phyloP scores from a whole-genome alignment of 225 moss, liverwort and hornwort genomes.

The Physcomitrium patens region DNA sequence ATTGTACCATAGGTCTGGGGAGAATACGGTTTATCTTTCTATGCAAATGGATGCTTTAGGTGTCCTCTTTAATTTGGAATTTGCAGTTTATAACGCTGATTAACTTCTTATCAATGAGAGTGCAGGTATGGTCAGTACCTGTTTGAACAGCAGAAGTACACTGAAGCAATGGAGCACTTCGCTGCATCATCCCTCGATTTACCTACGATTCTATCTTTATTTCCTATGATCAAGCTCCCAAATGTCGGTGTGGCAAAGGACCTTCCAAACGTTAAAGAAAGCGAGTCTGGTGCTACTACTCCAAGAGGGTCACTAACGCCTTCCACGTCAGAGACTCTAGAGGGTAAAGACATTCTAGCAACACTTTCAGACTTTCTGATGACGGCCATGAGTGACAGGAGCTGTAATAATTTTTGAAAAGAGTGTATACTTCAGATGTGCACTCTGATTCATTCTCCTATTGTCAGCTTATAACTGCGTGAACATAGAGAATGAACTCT shows the following conservation, averaged over 20 bases:
- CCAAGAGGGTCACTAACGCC: conserved; percentile 39
- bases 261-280: conserved; percentile 50
- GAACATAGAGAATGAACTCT: neutral
- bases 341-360: conserved; percentile 37
- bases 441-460: conserved; percentile 1
- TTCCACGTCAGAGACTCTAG: conserved; percentile 55
- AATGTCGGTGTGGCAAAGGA: conserved; percentile 35
- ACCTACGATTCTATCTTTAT: conserved; percentile 75
- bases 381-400: conserved; percentile 24
- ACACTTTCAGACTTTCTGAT: neutral
- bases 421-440: neutral
- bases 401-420: conserved; percentile 11
- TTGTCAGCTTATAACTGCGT: conserved; percentile 12
- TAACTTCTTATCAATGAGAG: conserved; percentile 18
- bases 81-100: conserved; percentile 12
- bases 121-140: conserved; percentile 86
- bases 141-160: conserved; percentile 80
- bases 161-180: conserved; percentile 93
- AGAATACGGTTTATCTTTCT: neutral
- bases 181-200: conserved; percentile 92
- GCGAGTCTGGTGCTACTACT: conserved; percentile 51
- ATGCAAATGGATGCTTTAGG: neutral
- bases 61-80: conserved; percentile 7
- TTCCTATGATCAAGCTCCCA: conserved; percentile 84
- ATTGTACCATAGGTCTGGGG: neutral